Evolutionary conservation across 176 grass and related monocot genomes (phyloP), one percentile per base, ranked within the genome.

Genomic region (Melocanna baccifera): DNA sequence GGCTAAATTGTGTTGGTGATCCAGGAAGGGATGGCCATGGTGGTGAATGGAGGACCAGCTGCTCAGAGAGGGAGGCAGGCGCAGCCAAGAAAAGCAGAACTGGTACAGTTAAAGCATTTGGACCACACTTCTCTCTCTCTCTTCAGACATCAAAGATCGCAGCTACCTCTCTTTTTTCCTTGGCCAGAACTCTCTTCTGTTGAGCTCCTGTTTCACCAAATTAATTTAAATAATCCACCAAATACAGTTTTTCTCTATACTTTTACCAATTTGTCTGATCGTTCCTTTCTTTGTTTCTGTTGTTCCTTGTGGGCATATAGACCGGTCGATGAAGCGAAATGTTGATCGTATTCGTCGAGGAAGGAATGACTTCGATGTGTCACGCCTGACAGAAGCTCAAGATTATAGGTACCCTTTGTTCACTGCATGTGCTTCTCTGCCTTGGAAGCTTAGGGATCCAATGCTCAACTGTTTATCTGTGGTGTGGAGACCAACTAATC

Each of bases 71-170:
- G 86, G 96, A 93, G 57, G 29, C 83, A 90, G 88, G 83, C 77
- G 82, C 89, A 67, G 87, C 83, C 62, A 98, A 95, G 89, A 93
- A 95, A 95, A 95, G 92, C 85, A 93, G 91, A 87, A 93, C 96
- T 91, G 96, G 96, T 98, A 95, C 82, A 90, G 89, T 80, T 81
- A 80, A 87, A 87, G 69, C 85, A 62, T 75, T 69, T 84, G 80
- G 85, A 91, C 85, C 85, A 80, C 88, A 12, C 62, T 40, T 36
- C 57, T 58, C 72, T 36, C 57, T 58, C 72, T 63, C 62, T 81
- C 81, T 80, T 73, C 67, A 58, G 65, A 43, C 74, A 91, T 69
- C 84, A 90, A 77, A 87, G 69, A 86, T 82, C 43, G 59, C 80
- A 87, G 80, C 80, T 83, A 81, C 59, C 77, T 13, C 42, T 75